A percentile compares a stretch with the other conserved stretches of the same genome.
Evolutionary conservation across 2,329 filamentous ascomycete genomes (phyloP).

Genomic region (Laburnicola sp.): DNA sequence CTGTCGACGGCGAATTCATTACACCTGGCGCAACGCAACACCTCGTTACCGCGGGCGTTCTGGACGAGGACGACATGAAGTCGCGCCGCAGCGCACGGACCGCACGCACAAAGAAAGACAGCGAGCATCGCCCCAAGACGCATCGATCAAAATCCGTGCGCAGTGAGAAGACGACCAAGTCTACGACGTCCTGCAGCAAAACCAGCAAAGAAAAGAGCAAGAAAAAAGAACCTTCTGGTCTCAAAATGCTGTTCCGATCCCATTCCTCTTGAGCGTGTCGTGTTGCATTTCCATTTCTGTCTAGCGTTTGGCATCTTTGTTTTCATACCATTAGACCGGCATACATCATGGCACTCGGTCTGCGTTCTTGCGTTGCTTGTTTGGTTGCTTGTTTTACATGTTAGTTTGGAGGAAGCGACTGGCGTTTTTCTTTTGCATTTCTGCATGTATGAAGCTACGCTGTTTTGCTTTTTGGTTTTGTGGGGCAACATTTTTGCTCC

Average conservation of each 20-base stretch:
- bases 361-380: not conserved
- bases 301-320: conserved; percentile 10
- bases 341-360: conserved; percentile 1
- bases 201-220: conserved; percentile 38
- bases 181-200: conserved; percentile 21
- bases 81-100: conserved; percentile 35
- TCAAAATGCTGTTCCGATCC: conserved; percentile 49
- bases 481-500: too few relatives aligned
- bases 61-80: conserved; percentile 54
- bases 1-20: conserved; percentile 67
- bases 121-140: conserved; percentile 30
- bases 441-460: not conserved
- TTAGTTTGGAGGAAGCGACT: not conserved
- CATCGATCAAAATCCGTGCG: conserved; percentile 35
- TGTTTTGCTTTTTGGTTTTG: not conserved
- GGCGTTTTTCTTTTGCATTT: not conserved
- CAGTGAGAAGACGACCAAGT: conserved; percentile 26
- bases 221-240: conserved; percentile 49
- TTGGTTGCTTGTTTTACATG: not conserved
- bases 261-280: conserved; percentile 27
- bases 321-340: conserved; percentile 10
- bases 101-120: conserved; percentile 26
- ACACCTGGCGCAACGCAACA: conserved; percentile 58
- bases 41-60: conserved; percentile 50
- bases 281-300: conserved; percentile 7